Base-by-base conservation (phyloP, 75 land plant species). In the Pinus tabuliformis region DNA sequence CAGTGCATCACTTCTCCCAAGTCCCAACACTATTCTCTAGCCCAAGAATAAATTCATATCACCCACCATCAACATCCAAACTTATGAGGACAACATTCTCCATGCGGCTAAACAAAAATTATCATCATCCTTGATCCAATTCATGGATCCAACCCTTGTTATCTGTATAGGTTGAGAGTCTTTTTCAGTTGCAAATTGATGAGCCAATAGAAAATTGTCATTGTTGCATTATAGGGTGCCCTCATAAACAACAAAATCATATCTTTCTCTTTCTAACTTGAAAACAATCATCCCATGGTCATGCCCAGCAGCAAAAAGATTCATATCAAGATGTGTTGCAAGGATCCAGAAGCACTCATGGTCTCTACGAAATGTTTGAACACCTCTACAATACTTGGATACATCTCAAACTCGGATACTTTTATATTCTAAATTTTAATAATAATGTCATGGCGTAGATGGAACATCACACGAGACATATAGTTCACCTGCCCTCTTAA, bases 261-360 rank as follows among this genome's bases (percentile, higher is more conserved):
- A 13, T 86, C 82, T 58, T 86, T 82, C 73, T 87, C 74, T 66
- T 86, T 26, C 87, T 76, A 86, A 77, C 72, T 86, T 86, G 78
- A 86, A 86, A 21, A 86, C 86, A 30, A 86, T 79, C 87, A 86
- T 86, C 52, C 93, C 91, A 81, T 90, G 86, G 59, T 91, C 93
- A 80, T 91, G 93, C 58, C 93, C 93, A 73, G 86, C 89, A 56
- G 89, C 91, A 37, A 91, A 78, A 57, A 91, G 85, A 73, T 86
- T 91, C 91, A 86, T 84, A 63, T 79, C 86, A 16, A 82, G 86
- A 49, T 86, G 87, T 14, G 82, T 79, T 59, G 87, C 70, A 28
- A 86, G 79, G 57, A 86, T 84, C 88, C 88, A 86, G 39, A 86
- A 86, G 5, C 83, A 78, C 60, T 86, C 87, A 73, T 80, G 87